Evolutionary conservation across 768 basidiomycete species (phyloP).

Genomic region (Amanita subjunquillea): DNA sequence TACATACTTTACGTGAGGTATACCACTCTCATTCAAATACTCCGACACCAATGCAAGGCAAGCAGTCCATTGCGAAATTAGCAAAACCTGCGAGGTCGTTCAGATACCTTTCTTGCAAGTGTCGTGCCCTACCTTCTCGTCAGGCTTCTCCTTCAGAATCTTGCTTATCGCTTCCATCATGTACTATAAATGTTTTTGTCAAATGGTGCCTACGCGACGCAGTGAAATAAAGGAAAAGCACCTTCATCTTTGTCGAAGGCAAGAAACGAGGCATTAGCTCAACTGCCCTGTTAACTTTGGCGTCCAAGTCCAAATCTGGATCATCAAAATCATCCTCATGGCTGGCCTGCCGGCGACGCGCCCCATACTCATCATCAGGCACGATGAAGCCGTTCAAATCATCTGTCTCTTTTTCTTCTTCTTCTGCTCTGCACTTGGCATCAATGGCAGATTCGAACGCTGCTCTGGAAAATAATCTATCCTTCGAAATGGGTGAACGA

Average conservation of each 20-base stretch:
- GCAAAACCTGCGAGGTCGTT: constrained; percentile 47
- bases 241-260: constrained; percentile 72
- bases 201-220: background rate
- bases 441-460: constrained; percentile 54
- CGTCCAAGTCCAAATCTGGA: constrained; percentile 22
- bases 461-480: constrained; percentile 39
- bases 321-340: constrained; percentile 47
- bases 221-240: constrained; percentile 14
- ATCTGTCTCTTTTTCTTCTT: constrained; percentile 18
- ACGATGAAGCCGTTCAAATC: constrained; percentile 8
- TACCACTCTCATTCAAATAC: constrained; percentile 42
- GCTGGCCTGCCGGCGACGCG: constrained; percentile 18
- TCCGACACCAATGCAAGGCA: constrained; percentile 55
- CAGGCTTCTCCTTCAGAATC: constrained; percentile 35
- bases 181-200: constrained; percentile 18
- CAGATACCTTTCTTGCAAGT: background rate
- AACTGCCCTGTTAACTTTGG: constrained; percentile 22
- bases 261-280: constrained; percentile 44
- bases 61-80: constrained; percentile 65
- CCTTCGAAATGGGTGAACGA: constrained; percentile 34
- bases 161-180: constrained; percentile 50
- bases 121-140: constrained; percentile 39
- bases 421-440: constrained; percentile 12
- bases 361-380: constrained; percentile 16
- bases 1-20: constrained; percentile 45